Evolutionary conservation across 768 basidiomycete genomes (phyloP).

Genomic region (Russula earlei): DNA sequence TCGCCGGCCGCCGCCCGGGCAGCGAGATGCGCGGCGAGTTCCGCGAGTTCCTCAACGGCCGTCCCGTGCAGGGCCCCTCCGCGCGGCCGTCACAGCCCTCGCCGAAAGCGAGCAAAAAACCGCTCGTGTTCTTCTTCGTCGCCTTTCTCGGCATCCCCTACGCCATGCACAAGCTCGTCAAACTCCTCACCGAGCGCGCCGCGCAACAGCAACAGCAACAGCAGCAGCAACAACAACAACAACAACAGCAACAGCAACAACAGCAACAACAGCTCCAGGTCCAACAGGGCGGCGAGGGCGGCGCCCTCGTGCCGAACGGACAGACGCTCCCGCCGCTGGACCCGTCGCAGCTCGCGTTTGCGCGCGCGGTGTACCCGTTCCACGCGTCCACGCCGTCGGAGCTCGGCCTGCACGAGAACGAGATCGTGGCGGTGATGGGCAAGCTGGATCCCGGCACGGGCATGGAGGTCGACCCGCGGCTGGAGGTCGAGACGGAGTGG

Average conservation of each 20-base stretch:
- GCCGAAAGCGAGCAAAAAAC: slow-evolving; percentile 76
- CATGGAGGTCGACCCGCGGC: slow-evolving; percentile 53
- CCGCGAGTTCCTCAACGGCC: slow-evolving; percentile 62
- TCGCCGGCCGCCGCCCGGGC: slow-evolving; percentile 36
- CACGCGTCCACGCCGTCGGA: slow-evolving; percentile 66
- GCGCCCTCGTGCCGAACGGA: slow-evolving; percentile 30
- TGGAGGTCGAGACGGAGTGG: slow-evolving; percentile 68
- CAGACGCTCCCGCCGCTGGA: slow-evolving; percentile 52
- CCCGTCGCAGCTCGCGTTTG: slow-evolving; percentile 75
- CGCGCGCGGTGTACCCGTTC: slow-evolving; percentile 73
- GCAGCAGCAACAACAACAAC: slow-evolving; percentile 33
- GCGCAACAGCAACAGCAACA: slow-evolving; percentile 33
- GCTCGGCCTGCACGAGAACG: slow-evolving; percentile 73
- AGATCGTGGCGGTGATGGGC: slow-evolving; percentile 87
- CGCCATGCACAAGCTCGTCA: slow-evolving; percentile 85
- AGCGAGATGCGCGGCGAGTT: slow-evolving; percentile 55
- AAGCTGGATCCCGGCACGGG: slow-evolving; percentile 67
- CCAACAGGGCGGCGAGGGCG: too few relatives aligned
- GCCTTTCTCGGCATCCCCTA: slow-evolving; percentile 91
- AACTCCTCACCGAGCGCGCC: slow-evolving; percentile 58
- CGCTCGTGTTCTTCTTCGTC: slow-evolving; percentile 85
- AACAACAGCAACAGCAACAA: slow-evolving; percentile 26
- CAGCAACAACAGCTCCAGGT: not conserved
- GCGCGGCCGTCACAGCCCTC: not conserved
- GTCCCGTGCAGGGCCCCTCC: slow-evolving; percentile 43